Conservation (phyloP, 257 asterid genomes). For the Leptodermis oblonga region DNA sequence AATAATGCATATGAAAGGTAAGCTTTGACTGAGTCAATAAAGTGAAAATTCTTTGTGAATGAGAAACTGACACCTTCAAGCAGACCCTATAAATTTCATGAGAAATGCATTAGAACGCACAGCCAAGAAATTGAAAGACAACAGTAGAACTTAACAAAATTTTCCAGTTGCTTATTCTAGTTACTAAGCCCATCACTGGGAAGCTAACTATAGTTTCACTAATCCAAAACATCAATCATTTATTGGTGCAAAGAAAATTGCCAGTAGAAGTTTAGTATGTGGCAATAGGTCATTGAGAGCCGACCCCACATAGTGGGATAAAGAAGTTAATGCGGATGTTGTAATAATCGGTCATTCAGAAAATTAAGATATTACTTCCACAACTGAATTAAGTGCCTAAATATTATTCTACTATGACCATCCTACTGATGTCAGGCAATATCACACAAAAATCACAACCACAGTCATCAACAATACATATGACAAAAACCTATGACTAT, state of each 20-base stretch:
- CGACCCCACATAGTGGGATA: too few species aligned
- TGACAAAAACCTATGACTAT: neutral
- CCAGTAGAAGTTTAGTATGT: neutral
- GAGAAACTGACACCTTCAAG: conserved; percentile 77
- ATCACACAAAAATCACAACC: neutral
- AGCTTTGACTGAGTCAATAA: conserved; percentile 86
- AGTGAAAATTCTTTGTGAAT: conserved; percentile 72
- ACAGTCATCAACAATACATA: neutral
- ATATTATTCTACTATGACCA: too few species aligned
- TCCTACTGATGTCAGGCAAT: neutral
- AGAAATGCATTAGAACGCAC: neutral
- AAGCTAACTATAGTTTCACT: neutral
- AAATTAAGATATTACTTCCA: neutral
- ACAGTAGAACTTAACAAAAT: neutral
- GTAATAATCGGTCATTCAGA: neutral
- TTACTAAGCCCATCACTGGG: neutral
- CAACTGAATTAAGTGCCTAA: neutral
- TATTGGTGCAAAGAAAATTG: neutral
- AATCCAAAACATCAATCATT: neutral
- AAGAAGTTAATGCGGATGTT: neutral
- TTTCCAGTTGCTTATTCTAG: conserved; percentile 2
- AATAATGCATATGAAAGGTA: conserved; percentile 88
- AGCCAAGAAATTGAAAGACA: conserved; percentile 3
- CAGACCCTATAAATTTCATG: conserved; percentile 55
- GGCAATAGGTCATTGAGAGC: too few species aligned